These are phyloP conservation scores for Rubia balearica DNA, from an alignment of 305 asterid genomes.

Conservation along the genomic window DNA sequence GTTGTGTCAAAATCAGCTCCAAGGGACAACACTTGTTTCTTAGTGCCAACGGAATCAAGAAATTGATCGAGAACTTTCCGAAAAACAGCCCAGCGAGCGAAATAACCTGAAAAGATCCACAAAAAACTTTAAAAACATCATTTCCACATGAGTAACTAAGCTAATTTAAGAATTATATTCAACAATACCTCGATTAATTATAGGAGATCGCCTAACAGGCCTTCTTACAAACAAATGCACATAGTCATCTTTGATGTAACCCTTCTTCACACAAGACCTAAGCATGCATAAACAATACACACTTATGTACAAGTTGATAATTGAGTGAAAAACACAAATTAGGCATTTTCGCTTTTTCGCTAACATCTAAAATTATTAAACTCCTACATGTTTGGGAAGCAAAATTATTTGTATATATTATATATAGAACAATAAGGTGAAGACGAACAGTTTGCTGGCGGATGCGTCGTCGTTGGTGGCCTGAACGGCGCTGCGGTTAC, in stretches of 20 bases:
- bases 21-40: constrained; percentile 83
- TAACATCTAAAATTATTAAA: background rate
- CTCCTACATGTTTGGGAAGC: background rate
- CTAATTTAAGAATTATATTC: constrained; percentile 8
- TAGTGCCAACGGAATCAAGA: constrained; percentile 49
- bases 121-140: constrained; percentile 7
- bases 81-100: constrained; percentile 83
- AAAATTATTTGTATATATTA: background rate
- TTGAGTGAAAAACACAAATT: background rate
- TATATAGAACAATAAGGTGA: background rate
- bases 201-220: constrained; percentile 87
- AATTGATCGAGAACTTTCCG: constrained; percentile 76
- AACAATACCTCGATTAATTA: constrained; percentile 75
- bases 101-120: constrained; percentile 51
- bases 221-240: constrained; percentile 78
- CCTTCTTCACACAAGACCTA: constrained; percentile 93
- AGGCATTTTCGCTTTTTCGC: background rate
- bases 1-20: constrained; percentile 98
- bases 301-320: background rate
- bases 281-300: constrained; percentile 1
- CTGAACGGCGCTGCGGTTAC: constrained; percentile 64
- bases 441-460: constrained; percentile 78
- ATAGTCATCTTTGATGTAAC: constrained; percentile 90
- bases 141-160: constrained; percentile 11
- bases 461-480: constrained; percentile 94